Base-by-base conservation (phyloP, 768 basidiomycete genomes). In the Collybia sp. region DNA sequence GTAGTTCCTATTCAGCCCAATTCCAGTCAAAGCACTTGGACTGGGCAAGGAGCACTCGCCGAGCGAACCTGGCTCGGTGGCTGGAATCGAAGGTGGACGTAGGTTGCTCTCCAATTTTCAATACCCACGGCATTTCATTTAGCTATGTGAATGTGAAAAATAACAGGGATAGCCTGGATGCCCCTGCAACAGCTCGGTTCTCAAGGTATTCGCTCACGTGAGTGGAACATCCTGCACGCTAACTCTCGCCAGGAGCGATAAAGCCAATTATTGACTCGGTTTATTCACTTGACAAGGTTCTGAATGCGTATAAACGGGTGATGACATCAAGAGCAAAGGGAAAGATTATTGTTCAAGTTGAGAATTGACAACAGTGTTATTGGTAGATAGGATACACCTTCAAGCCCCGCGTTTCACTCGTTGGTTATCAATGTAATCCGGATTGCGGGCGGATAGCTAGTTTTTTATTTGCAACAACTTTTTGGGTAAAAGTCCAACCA, bases 11-110 rank as follows among this genome's bases (percentile, higher is more conserved):
- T 12, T 16, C 37, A 45, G 9, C 10, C 25, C 15, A 40, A 44
- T 12, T 17, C 15, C 6, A 10, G 19, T 42, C 8, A 38, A 55
- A 53, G 58, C 36, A 49, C 64, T 18, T 65, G 12, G 42, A 68
- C 69, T 0, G 64, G 69, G 12, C 70, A 77, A 55, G 87, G 87
- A 5, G 62, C 77, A 3, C 70, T 89, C 17, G 70, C 76, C 5
- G 67, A 88, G 58, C 84, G 84, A 0, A 46, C 58, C 0, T 77
- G 72, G 62, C 58, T 84, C 2, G 82, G 86, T 0, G 81, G 83
- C 11, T 63, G 67, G 2, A 66, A 66, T 30, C 69, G 77, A 18
- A 58, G 54, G 45, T 79, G 69, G 53, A 70, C 55, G 81, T 81
- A 50, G 50, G 76, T 62, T 13, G 9, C 25, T 44, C 2, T 20